phyloP scores from a whole-genome alignment of 2,329 filamentous ascomycete species.

The Fusarium abutilonis region DNA sequence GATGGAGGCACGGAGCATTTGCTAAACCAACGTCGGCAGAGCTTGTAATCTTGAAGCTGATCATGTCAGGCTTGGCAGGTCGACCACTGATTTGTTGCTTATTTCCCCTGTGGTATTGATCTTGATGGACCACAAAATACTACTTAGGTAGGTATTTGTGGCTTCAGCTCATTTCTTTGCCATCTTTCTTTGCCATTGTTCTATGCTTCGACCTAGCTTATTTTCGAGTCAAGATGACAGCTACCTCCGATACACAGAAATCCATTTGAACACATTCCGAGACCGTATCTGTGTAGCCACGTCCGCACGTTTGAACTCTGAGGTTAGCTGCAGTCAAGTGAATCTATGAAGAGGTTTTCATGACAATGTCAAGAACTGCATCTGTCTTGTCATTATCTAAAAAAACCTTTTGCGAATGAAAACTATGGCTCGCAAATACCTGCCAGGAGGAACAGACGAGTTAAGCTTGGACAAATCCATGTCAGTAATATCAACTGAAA shows the following conservation, averaged over 20 bases:
- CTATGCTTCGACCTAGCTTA: background rate
- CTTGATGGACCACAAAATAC: background rate
- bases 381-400: constrained; percentile 5
- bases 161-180: background rate
- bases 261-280: background rate
- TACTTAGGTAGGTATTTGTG: background rate
- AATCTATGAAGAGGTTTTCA: constrained; percentile 5
- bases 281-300: background rate
- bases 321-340: background rate
- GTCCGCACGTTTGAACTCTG: background rate
- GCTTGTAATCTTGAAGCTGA: constrained; percentile 21
- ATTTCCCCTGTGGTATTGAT: background rate
- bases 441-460: background rate
- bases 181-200: background rate
- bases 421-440: background rate
- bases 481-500: background rate
- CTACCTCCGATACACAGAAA: no score
- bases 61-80: constrained; percentile 9
- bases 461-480: background rate
- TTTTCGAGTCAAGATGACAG: background rate
- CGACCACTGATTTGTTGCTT: constrained; percentile 1
- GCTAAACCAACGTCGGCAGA: constrained; percentile 43
- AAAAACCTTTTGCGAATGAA: background rate
- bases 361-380: background rate
- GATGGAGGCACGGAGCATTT: constrained; percentile 44